Conservation (phyloP, 2,329 filamentous ascomycete species). For the Fusarium palustre region DNA sequence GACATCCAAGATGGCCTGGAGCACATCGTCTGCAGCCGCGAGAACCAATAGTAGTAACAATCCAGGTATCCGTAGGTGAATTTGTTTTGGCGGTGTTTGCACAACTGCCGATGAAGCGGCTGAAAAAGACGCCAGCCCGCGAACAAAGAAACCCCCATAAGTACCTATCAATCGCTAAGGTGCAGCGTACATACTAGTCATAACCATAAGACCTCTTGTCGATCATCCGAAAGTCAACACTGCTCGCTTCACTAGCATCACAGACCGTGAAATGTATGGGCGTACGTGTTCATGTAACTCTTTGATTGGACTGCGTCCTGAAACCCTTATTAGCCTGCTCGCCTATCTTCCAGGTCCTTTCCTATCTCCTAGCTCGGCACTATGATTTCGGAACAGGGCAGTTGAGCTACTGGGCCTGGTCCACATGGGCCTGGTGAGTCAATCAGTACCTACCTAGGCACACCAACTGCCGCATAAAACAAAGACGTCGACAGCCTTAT, state of each 20-base stretch:
- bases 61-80: too few relatives aligned
- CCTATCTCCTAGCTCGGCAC: background rate
- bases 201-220: background rate
- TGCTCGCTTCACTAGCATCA: background rate
- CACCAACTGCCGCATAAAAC: background rate
- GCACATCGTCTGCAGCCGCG: background rate
- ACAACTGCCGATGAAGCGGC: background rate
- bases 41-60: background rate
- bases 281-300: background rate
- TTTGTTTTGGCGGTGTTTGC: background rate
- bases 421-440: too few relatives aligned
- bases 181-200: background rate
- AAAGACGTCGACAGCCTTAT: background rate
- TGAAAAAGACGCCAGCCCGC: background rate
- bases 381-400: conserved; percentile 41
- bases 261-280: background rate
- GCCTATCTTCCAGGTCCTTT: background rate
- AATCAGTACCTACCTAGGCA: background rate
- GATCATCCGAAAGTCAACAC: background rate
- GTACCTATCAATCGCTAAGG: background rate
- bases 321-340: background rate
- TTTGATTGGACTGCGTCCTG: background rate
- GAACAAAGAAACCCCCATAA: background rate
- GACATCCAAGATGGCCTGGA: background rate
- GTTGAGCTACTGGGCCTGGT: background rate